These are phyloP conservation scores for Podospora tetraspora DNA, from an alignment of 495 filamentous ascomycete species.

Conservation along the genomic window DNA sequence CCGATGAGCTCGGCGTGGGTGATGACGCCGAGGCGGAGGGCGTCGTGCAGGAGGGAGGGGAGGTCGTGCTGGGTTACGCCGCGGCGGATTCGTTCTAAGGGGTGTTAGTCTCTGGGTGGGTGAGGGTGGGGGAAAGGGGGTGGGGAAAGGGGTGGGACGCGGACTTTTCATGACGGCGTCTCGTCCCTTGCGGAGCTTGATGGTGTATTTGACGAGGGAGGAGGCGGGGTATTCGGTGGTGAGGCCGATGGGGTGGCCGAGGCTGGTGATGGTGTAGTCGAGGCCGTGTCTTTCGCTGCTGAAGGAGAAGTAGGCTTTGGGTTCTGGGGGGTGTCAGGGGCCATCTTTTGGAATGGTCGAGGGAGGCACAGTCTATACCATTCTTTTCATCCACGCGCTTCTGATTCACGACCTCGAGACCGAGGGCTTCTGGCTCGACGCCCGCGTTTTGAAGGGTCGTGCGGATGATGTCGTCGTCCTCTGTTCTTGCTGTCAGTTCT, in stretches of 20 bases:
- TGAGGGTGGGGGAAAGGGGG: too few species aligned
- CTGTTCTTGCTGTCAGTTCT: neutral
- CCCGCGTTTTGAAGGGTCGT: conserved; percentile 23
- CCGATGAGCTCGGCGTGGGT: conserved; percentile 33
- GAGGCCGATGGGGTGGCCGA: conserved; percentile 33
- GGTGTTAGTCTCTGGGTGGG: neutral
- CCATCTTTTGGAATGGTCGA: neutral
- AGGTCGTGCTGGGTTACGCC: conserved; percentile 32
- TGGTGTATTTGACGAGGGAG: conserved; percentile 31
- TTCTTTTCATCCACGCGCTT: conserved; percentile 13
- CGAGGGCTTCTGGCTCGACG: conserved; percentile 19
- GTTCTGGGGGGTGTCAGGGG: conserved; percentile 4
- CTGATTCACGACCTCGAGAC: conserved; percentile 21
- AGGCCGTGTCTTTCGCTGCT: conserved; percentile 22
- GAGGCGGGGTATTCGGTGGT: conserved; percentile 30
- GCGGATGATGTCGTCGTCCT: conserved; percentile 35
- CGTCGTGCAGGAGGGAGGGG: conserved; percentile 30
- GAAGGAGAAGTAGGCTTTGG: conserved; percentile 30
- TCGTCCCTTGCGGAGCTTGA: conserved; percentile 34
- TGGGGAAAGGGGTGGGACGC: neutral
- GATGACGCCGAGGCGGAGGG: conserved; percentile 29
- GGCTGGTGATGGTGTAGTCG: conserved; percentile 33
- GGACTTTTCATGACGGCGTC: conserved; percentile 29
- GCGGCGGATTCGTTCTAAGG: conserved; percentile 27
- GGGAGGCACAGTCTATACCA: neutral